Evolutionary conservation across 1,284 basidiomycete species (phyloP).

Genomic region (Puccinia sorghi): DNA sequence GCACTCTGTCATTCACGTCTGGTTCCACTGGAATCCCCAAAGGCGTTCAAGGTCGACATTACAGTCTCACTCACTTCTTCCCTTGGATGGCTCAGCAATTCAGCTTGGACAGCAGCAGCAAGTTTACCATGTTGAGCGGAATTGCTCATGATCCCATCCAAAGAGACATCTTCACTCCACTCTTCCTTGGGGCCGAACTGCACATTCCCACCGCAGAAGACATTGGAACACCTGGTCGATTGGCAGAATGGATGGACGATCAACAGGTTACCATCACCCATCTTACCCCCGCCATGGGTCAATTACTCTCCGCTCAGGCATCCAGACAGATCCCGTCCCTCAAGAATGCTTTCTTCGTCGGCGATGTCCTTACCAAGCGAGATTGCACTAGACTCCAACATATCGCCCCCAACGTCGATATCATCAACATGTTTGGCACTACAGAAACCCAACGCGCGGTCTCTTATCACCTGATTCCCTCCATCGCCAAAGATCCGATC

Average conservation of each 20-base stretch:
- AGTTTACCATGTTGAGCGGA: slow-evolving; percentile 98
- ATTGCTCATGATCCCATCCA: slow-evolving; percentile 99
- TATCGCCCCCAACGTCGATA: slow-evolving; percentile 85
- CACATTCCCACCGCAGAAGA: slow-evolving; percentile 97
- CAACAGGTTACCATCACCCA: slow-evolving; percentile 89
- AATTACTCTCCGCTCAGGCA: slow-evolving; percentile 93
- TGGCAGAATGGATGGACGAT: slow-evolving; percentile 98
- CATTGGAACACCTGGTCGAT: slow-evolving; percentile 92
- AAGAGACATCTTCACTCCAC: slow-evolving; percentile 97
- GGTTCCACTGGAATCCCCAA: slow-evolving; percentile 98
- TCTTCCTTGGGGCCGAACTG: slow-evolving; percentile 94
- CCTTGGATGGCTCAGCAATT: slow-evolving; percentile 98
- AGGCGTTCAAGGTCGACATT: slow-evolving; percentile 92
- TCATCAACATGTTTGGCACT: slow-evolving; percentile 99
- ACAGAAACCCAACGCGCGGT: slow-evolving; percentile 99
- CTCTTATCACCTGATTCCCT: slow-evolving; percentile 92
- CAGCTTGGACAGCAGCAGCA: slow-evolving; percentile 71
- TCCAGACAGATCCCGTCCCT: slow-evolving; percentile 83
- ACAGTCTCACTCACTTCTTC: slow-evolving; percentile 97
- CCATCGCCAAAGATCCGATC: slow-evolving; percentile 77
- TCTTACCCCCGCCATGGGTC: slow-evolving; percentile 98
- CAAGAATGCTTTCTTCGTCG: slow-evolving; percentile 93
- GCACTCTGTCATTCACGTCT: slow-evolving; percentile 93
- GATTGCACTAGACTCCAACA: slow-evolving; percentile 94
- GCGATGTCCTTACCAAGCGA: slow-evolving; percentile 97